These are phyloP conservation scores for Caulochytrium protostelioides DNA, from an alignment of 371 early-diverging fungal species.

Conservation along the genomic window DNA sequence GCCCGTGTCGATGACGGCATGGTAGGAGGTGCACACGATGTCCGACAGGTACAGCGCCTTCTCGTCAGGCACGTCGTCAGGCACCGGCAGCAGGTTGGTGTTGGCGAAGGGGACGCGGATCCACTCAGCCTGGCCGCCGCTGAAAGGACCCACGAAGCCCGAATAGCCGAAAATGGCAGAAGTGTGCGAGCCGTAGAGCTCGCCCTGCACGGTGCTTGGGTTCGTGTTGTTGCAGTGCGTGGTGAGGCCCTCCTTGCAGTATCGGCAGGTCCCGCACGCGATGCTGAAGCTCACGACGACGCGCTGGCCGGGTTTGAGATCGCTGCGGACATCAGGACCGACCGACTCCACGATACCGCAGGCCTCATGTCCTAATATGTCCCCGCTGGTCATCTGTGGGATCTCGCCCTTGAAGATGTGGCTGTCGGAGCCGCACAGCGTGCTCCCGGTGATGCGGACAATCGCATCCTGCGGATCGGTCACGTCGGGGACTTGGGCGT, in stretches of 20 bases:
- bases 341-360: constrained; percentile 30
- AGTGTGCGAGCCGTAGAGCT: constrained; percentile 30
- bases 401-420: constrained; percentile 36
- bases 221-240: constrained; percentile 33
- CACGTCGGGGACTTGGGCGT: constrained; percentile 20
- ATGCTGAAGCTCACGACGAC: constrained; percentile 29
- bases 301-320: constrained; percentile 24
- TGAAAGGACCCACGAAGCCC: constrained; percentile 17
- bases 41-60: constrained; percentile 33
- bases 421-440: constrained; percentile 39
- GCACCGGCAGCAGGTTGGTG: constrained; percentile 29
- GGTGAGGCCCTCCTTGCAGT: constrained; percentile 13
- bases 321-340: constrained; percentile 16
- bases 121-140: constrained; percentile 37
- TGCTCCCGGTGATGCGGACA: constrained; percentile 24
- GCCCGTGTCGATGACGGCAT: constrained; percentile 22
- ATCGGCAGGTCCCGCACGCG: constrained; percentile 36
- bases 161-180: constrained; percentile 33
- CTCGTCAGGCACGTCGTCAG: constrained; percentile 25
- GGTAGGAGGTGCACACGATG: constrained; percentile 34
- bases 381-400: constrained; percentile 22
- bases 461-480: constrained; percentile 32
- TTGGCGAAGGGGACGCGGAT: constrained; percentile 34
- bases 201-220: constrained; percentile 25
- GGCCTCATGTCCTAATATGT: constrained; percentile 35